Conservation (phyloP, 192 early-diverging fungal genomes). For the Coemansia sp. region DNA sequence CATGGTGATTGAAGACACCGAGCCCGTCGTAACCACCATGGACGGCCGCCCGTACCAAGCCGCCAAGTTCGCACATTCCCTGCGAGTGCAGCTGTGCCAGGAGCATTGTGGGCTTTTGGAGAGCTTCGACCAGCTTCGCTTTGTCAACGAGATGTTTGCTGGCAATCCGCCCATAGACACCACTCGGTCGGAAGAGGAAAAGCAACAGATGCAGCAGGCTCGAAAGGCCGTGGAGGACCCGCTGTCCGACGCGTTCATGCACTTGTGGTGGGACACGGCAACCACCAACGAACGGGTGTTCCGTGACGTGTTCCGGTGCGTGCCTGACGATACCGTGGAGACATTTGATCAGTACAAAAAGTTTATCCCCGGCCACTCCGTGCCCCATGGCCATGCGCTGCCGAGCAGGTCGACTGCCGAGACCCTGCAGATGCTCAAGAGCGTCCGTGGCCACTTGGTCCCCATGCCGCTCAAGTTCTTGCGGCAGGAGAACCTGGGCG, state of each 20-base stretch:
- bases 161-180: slow-evolving; percentile 41
- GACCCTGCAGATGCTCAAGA: slow-evolving; percentile 33
- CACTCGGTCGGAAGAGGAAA: slow-evolving; percentile 11
- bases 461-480: slow-evolving; percentile 53
- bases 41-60: slow-evolving; percentile 73
- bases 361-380: slow-evolving; percentile 47
- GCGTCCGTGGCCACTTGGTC: slow-evolving; percentile 50
- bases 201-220: not conserved
- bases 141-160: slow-evolving; percentile 41
- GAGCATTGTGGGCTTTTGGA: slow-evolving; percentile 78
- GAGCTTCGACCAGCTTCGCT: slow-evolving; percentile 46
- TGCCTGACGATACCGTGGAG: slow-evolving; percentile 77
- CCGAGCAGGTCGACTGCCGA: slow-evolving; percentile 16
- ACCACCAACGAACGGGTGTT: slow-evolving; percentile 66
- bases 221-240: slow-evolving; percentile 63
- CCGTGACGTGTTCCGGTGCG: slow-evolving; percentile 79
- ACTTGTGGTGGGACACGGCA: slow-evolving; percentile 65
- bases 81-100: slow-evolving; percentile 74
- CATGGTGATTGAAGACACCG: slow-evolving; percentile 73
- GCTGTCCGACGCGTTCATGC: slow-evolving; percentile 59
- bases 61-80: slow-evolving; percentile 66
- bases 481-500: slow-evolving; percentile 50
- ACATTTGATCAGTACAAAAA: slow-evolving; percentile 58
- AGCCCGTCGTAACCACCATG: slow-evolving; percentile 68
- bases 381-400: slow-evolving; percentile 46